Evolutionary conservation across 352 stramenopile species (phyloP).

Genomic region (Peronospora belbahrii): DNA sequence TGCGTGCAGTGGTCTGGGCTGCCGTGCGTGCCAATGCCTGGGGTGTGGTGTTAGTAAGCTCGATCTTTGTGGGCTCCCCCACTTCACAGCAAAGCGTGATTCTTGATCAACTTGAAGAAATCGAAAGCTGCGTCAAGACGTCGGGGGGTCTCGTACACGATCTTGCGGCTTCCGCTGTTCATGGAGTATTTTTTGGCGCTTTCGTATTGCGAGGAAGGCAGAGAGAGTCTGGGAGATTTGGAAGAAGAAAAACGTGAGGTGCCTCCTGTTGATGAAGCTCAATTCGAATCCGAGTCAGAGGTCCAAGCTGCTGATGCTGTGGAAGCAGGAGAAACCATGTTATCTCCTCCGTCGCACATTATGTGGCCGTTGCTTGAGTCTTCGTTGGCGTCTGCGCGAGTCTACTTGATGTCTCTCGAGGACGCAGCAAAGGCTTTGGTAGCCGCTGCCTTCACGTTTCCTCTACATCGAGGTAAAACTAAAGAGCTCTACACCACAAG

Average conservation of each 20-base stretch:
- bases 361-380: slow-evolving; percentile 40
- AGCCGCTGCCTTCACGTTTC: slow-evolving; percentile 45
- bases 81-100: slow-evolving; percentile 22
- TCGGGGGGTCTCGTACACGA: slow-evolving; percentile 50
- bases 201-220: slow-evolving; percentile 16
- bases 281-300: slow-evolving; percentile 5
- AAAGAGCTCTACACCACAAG: slow-evolving; percentile 41
- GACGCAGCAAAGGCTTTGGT: slow-evolving; percentile 52
- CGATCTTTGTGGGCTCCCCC: slow-evolving; percentile 44
- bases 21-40: slow-evolving; percentile 42
- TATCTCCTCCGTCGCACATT: slow-evolving; percentile 20
- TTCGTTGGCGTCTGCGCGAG: slow-evolving; percentile 28
- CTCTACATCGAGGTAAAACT: slow-evolving; percentile 36
- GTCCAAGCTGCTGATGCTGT: slow-evolving; percentile 7
- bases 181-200: slow-evolving; percentile 77
- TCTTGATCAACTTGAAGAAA: slow-evolving; percentile 51
- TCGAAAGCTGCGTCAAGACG: slow-evolving; percentile 52
- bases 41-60: slow-evolving; percentile 68
- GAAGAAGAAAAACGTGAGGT: slow-evolving; percentile 29
- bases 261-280: neutral
- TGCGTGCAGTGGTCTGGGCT: slow-evolving; percentile 45
- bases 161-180: slow-evolving; percentile 62
- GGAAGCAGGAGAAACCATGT: slow-evolving; percentile 3
- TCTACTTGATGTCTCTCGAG: slow-evolving; percentile 48
- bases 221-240: slow-evolving; percentile 6